phyloP scores from a whole-genome alignment of 108 stramenopile species.

The Thalassiosira profunda region DNA sequence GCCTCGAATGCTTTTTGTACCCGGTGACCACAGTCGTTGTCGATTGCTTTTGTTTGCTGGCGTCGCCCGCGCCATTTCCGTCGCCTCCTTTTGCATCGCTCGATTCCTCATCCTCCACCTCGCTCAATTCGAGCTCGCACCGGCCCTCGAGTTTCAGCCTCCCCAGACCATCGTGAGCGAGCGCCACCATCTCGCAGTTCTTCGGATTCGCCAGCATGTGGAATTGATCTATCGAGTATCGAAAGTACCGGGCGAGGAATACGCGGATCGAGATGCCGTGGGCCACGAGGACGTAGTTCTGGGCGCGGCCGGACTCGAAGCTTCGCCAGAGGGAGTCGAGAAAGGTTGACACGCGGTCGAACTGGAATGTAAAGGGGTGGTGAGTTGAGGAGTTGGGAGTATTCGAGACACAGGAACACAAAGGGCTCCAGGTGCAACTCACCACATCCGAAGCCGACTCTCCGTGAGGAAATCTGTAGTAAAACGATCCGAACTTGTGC shows the following conservation, averaged over 20 bases:
- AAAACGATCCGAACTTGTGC: constrained; percentile 86
- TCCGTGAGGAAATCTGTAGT: constrained; percentile 92
- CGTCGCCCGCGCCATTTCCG: background rate
- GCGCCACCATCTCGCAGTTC: constrained; percentile 90
- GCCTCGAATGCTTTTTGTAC: constrained; percentile 65
- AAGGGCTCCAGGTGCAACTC: too few relatives aligned
- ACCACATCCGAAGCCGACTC: constrained; percentile 90
- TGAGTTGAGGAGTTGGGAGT: too few relatives aligned
- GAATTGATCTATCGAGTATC: constrained; percentile 93
- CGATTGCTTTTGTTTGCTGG: background rate
- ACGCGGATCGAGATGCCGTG: constrained; percentile 92
- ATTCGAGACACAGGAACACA: too few relatives aligned
- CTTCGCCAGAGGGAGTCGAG: constrained; percentile 92
- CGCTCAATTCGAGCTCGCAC: constrained; percentile 58
- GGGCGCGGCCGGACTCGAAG: constrained; percentile 74
- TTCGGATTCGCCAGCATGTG: constrained; percentile 88
- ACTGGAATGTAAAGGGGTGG: constrained; percentile 15
- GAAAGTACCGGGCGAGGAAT: constrained; percentile 93
- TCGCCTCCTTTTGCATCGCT: constrained; percentile 20
- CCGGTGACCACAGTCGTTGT: constrained; percentile 30
- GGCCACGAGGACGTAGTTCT: constrained; percentile 88
- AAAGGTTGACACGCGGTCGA: constrained; percentile 89
- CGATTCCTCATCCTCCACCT: constrained; percentile 15
- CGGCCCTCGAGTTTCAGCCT: constrained; percentile 72
- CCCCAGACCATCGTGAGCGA: constrained; percentile 84